Evolutionary conservation across 2,329 filamentous ascomycete genomes (phyloP).

Genomic region (Nothomitra cinnamomea): DNA sequence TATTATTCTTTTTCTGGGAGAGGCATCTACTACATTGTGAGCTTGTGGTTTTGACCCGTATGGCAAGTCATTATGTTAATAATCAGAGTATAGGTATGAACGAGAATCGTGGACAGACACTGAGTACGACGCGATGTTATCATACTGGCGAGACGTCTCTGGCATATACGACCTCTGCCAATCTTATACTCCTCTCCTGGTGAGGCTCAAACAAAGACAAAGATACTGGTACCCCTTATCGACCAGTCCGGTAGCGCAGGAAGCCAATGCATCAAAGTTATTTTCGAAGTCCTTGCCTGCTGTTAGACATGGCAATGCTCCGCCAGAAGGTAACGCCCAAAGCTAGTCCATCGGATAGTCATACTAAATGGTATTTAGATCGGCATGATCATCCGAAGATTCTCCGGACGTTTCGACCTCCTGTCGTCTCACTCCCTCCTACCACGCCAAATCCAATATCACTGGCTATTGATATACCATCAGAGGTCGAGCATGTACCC

Average conservation of each 20-base stretch:
- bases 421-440: neutral
- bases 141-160: neutral
- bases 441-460: neutral
- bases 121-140: neutral
- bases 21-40: neutral
- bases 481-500: neutral
- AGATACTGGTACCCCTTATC: neutral
- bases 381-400: neutral
- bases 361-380: neutral
- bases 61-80: neutral
- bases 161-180: neutral
- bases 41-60: neutral
- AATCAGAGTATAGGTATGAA: neutral
- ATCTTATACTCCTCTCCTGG: neutral
- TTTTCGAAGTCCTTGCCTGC: neutral
- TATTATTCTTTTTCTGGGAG: neutral
- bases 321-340: neutral
- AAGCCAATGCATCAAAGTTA: neutral
- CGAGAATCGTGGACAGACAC: neutral
- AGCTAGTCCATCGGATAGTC: neutral
- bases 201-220: neutral
- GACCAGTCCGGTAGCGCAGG: neutral
- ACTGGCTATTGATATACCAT: neutral
- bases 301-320: neutral
- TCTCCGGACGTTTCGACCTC: neutral